phyloP scores from a whole-genome alignment of 768 basidiomycete genomes.

The Filobasidium wieringae region DNA sequence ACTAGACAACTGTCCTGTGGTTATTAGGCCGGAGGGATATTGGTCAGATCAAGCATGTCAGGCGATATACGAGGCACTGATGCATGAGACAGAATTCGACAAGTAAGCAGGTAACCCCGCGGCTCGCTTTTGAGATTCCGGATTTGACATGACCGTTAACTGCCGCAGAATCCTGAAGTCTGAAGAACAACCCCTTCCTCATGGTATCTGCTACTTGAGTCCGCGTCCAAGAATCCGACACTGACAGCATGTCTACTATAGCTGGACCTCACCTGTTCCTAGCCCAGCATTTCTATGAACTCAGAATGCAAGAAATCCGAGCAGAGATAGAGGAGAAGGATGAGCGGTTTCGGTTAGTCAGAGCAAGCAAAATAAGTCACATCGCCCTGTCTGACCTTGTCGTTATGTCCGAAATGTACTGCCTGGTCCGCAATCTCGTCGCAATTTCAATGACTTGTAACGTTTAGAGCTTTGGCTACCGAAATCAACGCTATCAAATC shows the following conservation, averaged over 20 bases:
- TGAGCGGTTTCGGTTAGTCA: conserved; percentile 57
- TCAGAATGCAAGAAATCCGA: conserved; percentile 59
- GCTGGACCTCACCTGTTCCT: conserved; percentile 57
- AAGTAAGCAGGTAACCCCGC: not conserved
- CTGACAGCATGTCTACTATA: too few relatives aligned
- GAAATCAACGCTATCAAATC: conserved; percentile 69
- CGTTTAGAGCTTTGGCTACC: conserved; percentile 49
- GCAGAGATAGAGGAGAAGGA: conserved; percentile 64
- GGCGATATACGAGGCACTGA: conserved; percentile 2
- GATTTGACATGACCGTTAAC: not conserved
- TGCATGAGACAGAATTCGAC: not conserved
- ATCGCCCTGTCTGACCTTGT: not conserved
- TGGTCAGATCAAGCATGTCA: not conserved
- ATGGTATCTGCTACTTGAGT: too few relatives aligned
- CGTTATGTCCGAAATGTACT: not conserved
- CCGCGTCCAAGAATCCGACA: too few relatives aligned
- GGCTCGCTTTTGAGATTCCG: not conserved
- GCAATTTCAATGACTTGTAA: not conserved
- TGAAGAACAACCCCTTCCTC: too few relatives aligned
- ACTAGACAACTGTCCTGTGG: conserved; percentile 5
- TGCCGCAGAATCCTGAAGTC: too few relatives aligned
- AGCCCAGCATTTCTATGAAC: conserved; percentile 61
- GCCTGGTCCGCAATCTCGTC: not conserved
- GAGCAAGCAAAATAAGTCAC: too few relatives aligned
- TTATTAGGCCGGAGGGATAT: conserved; percentile 3